Percentiles rank a stretch among this genome's conserved stretches.
These are phyloP conservation scores for Hypocreales sp. DNA, from an alignment of 2,329 filamentous ascomycete species.

Conservation along the genomic window DNA sequence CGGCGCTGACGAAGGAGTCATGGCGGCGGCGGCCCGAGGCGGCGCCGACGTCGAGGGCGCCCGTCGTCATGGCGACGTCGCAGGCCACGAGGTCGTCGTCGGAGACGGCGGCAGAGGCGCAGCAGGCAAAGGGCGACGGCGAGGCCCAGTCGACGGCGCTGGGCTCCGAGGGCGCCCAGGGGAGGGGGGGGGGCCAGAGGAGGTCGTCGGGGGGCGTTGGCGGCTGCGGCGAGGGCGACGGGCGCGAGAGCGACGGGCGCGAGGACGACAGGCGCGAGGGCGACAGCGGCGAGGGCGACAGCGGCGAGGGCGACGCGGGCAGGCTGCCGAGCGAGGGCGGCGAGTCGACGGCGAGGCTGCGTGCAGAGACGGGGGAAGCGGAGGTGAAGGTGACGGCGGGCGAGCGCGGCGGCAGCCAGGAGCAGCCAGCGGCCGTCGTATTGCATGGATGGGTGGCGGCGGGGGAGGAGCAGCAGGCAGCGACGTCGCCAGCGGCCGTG, in stretches of 20 bases:
- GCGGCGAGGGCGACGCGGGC: neutral
- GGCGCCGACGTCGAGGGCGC: conserved; percentile 36
- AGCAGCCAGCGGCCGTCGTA: too few relatives aligned
- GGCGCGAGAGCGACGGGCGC: conserved; percentile 11
- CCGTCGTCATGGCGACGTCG: conserved; percentile 39
- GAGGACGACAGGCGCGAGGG: conserved; percentile 8
- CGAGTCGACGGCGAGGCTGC: too few relatives aligned
- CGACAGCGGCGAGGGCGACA: conserved; percentile 3
- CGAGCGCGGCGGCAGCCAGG: too few relatives aligned
- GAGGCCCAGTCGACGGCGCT: conserved; percentile 10
- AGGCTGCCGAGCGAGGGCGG: too few relatives aligned
- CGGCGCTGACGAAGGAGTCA: conserved; percentile 50
- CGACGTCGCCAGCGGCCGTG: conserved; percentile 4
- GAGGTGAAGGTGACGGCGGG: conserved; percentile 1
- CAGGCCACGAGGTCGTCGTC: conserved; percentile 13
- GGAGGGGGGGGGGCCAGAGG: conserved; percentile 6
- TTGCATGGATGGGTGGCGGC: too few relatives aligned
- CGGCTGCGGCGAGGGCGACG: conserved; percentile 20
- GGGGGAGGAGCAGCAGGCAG: conserved; percentile 6
- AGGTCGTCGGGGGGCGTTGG: conserved; percentile 13
- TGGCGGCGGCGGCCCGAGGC: conserved; percentile 41
- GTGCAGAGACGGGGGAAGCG: conserved; percentile 1
- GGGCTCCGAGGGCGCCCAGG: too few relatives aligned
- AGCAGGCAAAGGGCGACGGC: conserved; percentile 8
- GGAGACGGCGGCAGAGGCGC: conserved; percentile 9